Conservation (phyloP, 2,329 filamentous ascomycete genomes). For the Ascosphaera aggregata region DNA sequence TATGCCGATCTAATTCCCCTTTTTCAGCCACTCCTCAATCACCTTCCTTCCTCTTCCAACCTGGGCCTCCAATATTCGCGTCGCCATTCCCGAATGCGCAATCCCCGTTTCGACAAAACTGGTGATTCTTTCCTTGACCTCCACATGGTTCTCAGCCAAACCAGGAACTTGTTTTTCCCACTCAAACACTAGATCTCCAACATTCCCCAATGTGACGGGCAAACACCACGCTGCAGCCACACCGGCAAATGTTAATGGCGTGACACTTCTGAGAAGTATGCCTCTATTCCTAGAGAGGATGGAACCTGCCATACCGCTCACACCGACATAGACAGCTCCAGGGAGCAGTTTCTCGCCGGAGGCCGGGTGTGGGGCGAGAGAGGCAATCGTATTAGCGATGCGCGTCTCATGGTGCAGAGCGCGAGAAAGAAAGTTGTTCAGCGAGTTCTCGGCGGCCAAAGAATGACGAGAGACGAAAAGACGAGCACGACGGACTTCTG, state of each 20-base stretch:
- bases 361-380: slow-evolving; percentile 64
- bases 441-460: slow-evolving; percentile 49
- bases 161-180: slow-evolving; percentile 80
- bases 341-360: slow-evolving; percentile 77
- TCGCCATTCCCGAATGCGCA: slow-evolving; percentile 47
- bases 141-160: slow-evolving; percentile 58
- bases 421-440: slow-evolving; percentile 61
- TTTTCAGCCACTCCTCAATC: slow-evolving; percentile 75
- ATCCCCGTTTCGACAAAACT: slow-evolving; percentile 50
- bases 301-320: slow-evolving; percentile 82
- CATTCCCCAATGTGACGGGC: slow-evolving; percentile 75
- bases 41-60: slow-evolving; percentile 51
- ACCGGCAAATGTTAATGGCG: slow-evolving; percentile 59
- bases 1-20: slow-evolving; percentile 43
- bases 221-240: slow-evolving; percentile 65
- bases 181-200: slow-evolving; percentile 65
- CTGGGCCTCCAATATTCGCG: slow-evolving; percentile 56
- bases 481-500: slow-evolving; percentile 56
- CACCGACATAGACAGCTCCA: slow-evolving; percentile 73
- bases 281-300: slow-evolving; percentile 78
- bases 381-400: slow-evolving; percentile 74
- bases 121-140: slow-evolving; percentile 43
- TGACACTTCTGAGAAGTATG: slow-evolving; percentile 51
- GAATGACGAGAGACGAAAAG: slow-evolving; percentile 60
- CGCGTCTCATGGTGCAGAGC: slow-evolving; percentile 70